phyloP scores from a whole-genome alignment of 176 grass and related monocot species.

The Dendrocalamus sinicus region DNA sequence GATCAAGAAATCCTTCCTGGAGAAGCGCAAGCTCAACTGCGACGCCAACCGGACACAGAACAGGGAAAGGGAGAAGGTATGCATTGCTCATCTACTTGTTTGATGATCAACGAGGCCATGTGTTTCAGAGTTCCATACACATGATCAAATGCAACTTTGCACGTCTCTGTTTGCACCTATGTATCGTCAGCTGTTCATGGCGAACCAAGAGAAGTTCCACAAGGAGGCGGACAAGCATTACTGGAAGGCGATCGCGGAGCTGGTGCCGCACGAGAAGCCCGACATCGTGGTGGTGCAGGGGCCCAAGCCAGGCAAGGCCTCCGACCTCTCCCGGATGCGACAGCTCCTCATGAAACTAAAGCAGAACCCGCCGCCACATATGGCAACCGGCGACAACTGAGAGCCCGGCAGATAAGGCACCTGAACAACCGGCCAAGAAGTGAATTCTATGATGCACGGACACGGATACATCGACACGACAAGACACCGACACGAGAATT shows the following conservation, averaged over 20 bases:
- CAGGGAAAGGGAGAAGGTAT: slow-evolving; percentile 76
- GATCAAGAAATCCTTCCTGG: slow-evolving; percentile 67
- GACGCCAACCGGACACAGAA: slow-evolving; percentile 59
- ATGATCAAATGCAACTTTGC: not conserved
- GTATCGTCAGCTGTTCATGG: slow-evolving; percentile 53
- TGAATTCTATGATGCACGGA: not conserved
- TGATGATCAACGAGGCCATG: not conserved
- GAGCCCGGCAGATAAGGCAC: not conserved
- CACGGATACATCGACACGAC: too few species aligned
- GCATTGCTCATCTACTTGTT: not conserved
- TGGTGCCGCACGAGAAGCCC: slow-evolving; percentile 67
- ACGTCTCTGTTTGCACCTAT: not conserved
- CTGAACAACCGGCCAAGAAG: slow-evolving; percentile 23
- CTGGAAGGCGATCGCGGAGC: slow-evolving; percentile 78
- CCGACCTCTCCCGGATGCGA: slow-evolving; percentile 75
- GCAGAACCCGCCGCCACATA: slow-evolving; percentile 61
- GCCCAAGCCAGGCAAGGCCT: slow-evolving; percentile 69
- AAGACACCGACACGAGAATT: too few species aligned
- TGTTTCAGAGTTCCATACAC: not conserved
- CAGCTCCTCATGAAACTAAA: slow-evolving; percentile 64
- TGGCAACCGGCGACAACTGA: not conserved
- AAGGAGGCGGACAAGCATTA: slow-evolving; percentile 64
- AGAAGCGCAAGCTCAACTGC: slow-evolving; percentile 58
- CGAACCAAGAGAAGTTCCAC: slow-evolving; percentile 79
- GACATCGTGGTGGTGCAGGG: slow-evolving; percentile 62